phyloP scores from a whole-genome alignment of 164 flowering plant species.

The Amborella trichopoda region DNA sequence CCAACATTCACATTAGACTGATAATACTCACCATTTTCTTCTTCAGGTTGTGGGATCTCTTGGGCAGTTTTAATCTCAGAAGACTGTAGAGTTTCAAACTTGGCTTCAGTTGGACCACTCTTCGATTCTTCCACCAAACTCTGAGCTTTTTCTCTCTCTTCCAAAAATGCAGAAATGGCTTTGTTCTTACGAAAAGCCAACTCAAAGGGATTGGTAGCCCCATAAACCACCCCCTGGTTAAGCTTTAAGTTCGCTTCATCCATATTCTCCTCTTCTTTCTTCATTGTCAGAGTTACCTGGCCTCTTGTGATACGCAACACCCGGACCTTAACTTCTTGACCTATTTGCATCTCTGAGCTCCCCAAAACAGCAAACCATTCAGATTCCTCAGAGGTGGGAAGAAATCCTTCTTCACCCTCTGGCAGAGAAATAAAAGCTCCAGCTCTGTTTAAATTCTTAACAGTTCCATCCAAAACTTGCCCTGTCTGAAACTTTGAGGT shows the following conservation, averaged over 20 bases:
- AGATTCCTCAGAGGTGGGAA: slow-evolving; percentile 70
- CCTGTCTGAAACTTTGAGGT: slow-evolving; percentile 65
- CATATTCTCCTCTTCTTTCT: slow-evolving; percentile 53
- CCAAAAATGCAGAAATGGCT: slow-evolving; percentile 67
- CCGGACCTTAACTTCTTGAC: slow-evolving; percentile 73
- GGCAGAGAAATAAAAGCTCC: slow-evolving; percentile 90
- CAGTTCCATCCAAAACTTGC: slow-evolving; percentile 70
- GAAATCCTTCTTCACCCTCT: slow-evolving; percentile 90
- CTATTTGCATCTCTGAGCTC: slow-evolving; percentile 49
- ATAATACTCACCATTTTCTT: no score
- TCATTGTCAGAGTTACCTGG: slow-evolving; percentile 78
- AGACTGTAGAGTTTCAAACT: slow-evolving; percentile 6
- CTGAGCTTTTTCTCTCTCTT: slow-evolving; percentile 41
- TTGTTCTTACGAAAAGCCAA: slow-evolving; percentile 77
- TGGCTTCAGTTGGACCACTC: slow-evolving; percentile 6
- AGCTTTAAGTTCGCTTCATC: slow-evolving; percentile 21
- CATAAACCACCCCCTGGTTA: slow-evolving; percentile 41
- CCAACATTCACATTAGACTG: no score
- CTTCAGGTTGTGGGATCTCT: no score
- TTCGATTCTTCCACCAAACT: slow-evolving; percentile 15
- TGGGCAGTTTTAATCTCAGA: no score
- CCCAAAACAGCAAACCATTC: slow-evolving; percentile 53
- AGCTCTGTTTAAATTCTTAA: slow-evolving; percentile 61
- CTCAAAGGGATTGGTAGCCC: slow-evolving; percentile 76
- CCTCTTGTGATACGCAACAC: slow-evolving; percentile 72